Evolutionary conservation across 805 yeast species (phyloP).

Genomic region (Starmerella stigmatis): DNA sequence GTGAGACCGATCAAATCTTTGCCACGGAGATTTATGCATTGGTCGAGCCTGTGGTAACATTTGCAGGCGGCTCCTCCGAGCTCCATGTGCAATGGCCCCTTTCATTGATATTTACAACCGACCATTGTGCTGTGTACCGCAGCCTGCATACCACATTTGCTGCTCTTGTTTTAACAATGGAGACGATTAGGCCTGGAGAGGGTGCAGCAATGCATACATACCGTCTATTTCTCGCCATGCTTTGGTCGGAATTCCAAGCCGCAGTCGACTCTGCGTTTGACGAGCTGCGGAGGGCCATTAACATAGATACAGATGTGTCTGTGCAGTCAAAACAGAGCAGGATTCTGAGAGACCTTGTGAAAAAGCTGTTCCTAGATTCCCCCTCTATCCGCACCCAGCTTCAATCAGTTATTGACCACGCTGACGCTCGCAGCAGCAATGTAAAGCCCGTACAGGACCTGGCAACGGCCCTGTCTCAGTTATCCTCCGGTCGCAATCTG

Average conservation of each 20-base stretch:
- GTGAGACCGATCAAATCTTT: not conserved
- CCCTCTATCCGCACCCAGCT: not conserved
- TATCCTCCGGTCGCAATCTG: not conserved
- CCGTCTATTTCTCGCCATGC: conserved; percentile 10
- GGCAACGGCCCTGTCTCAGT: not conserved
- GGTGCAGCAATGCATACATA: conserved; percentile 5
- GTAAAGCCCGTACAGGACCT: not conserved
- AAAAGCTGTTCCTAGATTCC: conserved; percentile 4
- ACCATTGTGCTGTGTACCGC: conserved; percentile 15
- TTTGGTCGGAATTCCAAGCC: conserved; percentile 18
- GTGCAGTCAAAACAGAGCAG: not conserved
- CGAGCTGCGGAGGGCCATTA: not conserved
- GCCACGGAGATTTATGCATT: not conserved
- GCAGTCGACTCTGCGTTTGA: conserved; percentile 9
- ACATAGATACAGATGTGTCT: not conserved
- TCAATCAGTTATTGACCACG: not conserved
- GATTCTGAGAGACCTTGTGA: not conserved
- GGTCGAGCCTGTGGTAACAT: not conserved
- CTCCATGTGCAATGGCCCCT: not conserved
- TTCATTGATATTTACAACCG: conserved; percentile 1
- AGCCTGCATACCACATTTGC: conserved; percentile 14
- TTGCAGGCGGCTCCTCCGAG: not conserved
- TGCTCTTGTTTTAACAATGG: conserved; percentile 1
- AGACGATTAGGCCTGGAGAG: conserved; percentile 4
- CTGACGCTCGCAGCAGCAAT: not conserved